Evolutionary conservation across 2,329 filamentous ascomycete genomes (phyloP), one percentile per base, ranked within the genome.

Genomic region (Apiospora rasikravindrae): DNA sequence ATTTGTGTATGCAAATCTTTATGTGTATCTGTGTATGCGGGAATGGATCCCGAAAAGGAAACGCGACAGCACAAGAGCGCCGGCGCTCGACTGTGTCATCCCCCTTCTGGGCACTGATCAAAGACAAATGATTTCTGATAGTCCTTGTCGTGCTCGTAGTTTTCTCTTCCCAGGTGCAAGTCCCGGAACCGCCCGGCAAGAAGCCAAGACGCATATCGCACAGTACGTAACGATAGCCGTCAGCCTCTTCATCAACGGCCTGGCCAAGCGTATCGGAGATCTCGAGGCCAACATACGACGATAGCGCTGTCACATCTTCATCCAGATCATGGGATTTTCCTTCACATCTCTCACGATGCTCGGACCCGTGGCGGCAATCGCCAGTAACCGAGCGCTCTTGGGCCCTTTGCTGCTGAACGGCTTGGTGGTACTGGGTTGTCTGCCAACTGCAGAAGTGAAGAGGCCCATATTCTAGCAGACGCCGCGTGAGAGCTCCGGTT

Each of bases 231-330:
- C 68, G 7, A 42, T 69, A 10, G 68, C 68, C 29, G 29, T 57
- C 33, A 69, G 57, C 22, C 57, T 69, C 47, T 44, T 69, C 49
- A 57, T 69, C 47, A 69, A 69, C 47, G 68, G 68, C 22, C 11
- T 42, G 5, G 37, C 68, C 37, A 57, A 14, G 4, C 33, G 11
- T 4, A 57, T 33, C 45, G 19, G 29, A 11, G 47, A 49, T 11
- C 68, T 69, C 47, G 29, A 37, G 19, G 29, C 49, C 19, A 69
- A 37, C n/a, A 10, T 69, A 14, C 22, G 49, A 10, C 19, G n/a
- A 37, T 69, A 33, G 68, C 47, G 47, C 11, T 69, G 45, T 47
- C 68, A 57, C 49, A 4, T 69, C 22, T 57, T 44, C n/a, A 29
- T 40, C 68, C 47, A 69, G 49, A n/a, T 14, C 22, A 44, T 57